phyloP scores from a whole-genome alignment of 257 asterid species.

The Plantago major region DNA sequence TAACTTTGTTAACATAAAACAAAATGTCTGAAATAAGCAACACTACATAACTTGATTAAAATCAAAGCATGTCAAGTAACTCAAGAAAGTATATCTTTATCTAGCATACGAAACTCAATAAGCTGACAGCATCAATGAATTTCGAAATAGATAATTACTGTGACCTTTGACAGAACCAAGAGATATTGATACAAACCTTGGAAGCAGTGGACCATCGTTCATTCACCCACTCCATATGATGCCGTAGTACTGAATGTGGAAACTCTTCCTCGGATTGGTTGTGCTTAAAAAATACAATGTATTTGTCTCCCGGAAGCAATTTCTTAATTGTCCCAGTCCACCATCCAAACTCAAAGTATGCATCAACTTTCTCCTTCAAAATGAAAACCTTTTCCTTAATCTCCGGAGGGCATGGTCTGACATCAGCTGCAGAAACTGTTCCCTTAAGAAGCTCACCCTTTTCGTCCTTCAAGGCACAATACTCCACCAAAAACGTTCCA shows the following conservation, averaged over 20 bases:
- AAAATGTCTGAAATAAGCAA: background rate
- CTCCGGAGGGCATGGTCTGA: constrained; percentile 75
- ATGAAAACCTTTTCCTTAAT: constrained; percentile 40
- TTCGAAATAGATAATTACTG: too few relatives aligned
- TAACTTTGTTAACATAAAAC: background rate
- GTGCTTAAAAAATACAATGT: constrained; percentile 43
- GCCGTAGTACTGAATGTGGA: constrained; percentile 48
- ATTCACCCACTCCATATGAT: constrained; percentile 73
- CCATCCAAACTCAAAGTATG: constrained; percentile 52
- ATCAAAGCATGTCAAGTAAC: background rate
- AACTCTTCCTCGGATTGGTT: constrained; percentile 34
- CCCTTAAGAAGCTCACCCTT: constrained; percentile 19
- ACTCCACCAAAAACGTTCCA: constrained; percentile 43
- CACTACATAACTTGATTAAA: background rate
- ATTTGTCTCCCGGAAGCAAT: constrained; percentile 44
- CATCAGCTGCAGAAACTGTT: constrained; percentile 38
- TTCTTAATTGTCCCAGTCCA: constrained; percentile 56
- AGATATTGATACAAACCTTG: constrained; percentile 42
- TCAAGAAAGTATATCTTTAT: constrained; percentile 16
- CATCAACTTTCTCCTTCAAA: constrained; percentile 71
- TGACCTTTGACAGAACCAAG: constrained; percentile 10
- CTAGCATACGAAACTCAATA: constrained; percentile 10
- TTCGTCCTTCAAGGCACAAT: constrained; percentile 6
- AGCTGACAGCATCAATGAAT: too few relatives aligned
- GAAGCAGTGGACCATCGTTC: constrained; percentile 69